phyloP scores from a whole-genome alignment of 1,139 yeast genomes.

The Kurtzmaniella natalensis region DNA sequence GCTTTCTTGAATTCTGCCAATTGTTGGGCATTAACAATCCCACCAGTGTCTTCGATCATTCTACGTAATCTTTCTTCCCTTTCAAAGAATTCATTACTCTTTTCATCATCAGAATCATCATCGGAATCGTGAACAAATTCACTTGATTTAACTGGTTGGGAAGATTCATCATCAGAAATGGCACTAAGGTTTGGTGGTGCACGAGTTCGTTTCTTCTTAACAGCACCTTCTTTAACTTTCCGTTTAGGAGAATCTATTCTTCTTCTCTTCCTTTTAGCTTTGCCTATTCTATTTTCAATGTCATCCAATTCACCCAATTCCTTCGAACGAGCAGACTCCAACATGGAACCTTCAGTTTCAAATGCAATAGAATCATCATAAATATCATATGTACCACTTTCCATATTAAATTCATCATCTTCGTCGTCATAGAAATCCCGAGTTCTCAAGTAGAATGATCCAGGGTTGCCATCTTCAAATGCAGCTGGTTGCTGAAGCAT shows the following conservation, averaged over 20 bases:
- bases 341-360: conserved; percentile 21
- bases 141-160: conserved; percentile 32
- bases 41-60: conserved; percentile 34
- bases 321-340: conserved; percentile 25
- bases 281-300: conserved; percentile 12
- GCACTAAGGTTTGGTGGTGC: conserved; percentile 14
- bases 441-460: conserved; percentile 29
- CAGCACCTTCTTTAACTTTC: conserved; percentile 9
- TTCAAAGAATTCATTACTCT: conserved; percentile 50
- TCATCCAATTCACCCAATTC: conserved; percentile 29
- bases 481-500: conserved; percentile 23
- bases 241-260: conserved; percentile 18
- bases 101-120: conserved; percentile 63
- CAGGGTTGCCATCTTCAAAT: conserved; percentile 42
- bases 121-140: conserved; percentile 61
- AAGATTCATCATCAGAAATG: conserved; percentile 18
- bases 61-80: conserved; percentile 54
- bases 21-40: conserved; percentile 35
- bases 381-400: conserved; percentile 13
- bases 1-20: conserved; percentile 34
- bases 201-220: conserved; percentile 5
- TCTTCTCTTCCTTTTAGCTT: conserved; percentile 5
- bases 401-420: conserved; percentile 16
- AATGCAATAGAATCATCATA: conserved; percentile 33
- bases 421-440: conserved; percentile 20